phyloP scores from a whole-genome alignment of 1,139 yeast species.

The Suhomyces kunorum region DNA sequence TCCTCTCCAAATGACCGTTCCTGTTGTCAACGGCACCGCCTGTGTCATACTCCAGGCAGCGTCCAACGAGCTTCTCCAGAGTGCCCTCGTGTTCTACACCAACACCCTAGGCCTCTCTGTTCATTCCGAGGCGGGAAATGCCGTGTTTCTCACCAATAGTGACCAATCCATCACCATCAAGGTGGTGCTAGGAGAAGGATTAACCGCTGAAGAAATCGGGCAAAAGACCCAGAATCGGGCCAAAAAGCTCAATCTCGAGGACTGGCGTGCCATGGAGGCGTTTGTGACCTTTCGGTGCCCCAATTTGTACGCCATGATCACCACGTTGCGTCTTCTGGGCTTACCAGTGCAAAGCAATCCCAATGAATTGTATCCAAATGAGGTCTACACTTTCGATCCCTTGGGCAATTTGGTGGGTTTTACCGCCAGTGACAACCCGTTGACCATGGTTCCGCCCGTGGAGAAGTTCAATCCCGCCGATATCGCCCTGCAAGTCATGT shows the following conservation, averaged over 20 bases:
- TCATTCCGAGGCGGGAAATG: conserved; percentile 25
- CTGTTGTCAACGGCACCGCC: conserved; percentile 55
- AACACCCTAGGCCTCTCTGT: conserved; percentile 44
- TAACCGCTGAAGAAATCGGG: conserved; percentile 29
- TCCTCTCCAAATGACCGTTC: conserved; percentile 18
- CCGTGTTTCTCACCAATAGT: conserved; percentile 34
- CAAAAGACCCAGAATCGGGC: conserved; percentile 26
- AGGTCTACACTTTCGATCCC: conserved; percentile 68
- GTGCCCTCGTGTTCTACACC: conserved; percentile 50
- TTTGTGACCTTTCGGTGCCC: conserved; percentile 40
- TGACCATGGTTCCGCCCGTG: conserved; percentile 52
- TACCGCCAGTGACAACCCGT: conserved; percentile 58
- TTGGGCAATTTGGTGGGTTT: conserved; percentile 69
- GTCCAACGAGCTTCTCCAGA: conserved; percentile 30
- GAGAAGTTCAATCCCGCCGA: conserved; percentile 20
- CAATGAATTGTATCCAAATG: conserved; percentile 66
- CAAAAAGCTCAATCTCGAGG: conserved; percentile 34
- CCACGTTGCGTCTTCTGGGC: conserved; percentile 28
- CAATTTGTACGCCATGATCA: conserved; percentile 38
- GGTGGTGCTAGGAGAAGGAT: conserved; percentile 28
- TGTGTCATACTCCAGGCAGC: conserved; percentile 48
- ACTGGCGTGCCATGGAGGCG: conserved; percentile 54
- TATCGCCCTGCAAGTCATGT: conserved; percentile 13
- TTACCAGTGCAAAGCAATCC: conserved; percentile 49
- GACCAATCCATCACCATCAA: conserved; percentile 34